Base-by-base conservation (phyloP, 805 yeast species). In the Saccharomyces eubayanus region DNA sequence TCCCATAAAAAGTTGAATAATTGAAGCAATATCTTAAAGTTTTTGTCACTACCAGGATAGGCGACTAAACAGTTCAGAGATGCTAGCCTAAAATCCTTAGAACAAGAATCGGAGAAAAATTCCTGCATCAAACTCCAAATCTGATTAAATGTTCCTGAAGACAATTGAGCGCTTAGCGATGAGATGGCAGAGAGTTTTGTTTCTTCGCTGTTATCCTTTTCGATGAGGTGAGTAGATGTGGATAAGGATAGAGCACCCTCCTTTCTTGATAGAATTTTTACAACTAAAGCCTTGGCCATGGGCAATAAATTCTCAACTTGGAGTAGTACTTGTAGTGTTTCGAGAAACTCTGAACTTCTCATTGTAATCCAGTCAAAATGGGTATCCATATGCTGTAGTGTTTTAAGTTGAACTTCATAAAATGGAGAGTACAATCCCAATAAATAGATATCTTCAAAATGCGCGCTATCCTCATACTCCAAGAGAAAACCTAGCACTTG, bases 181-280 rank as follows among this genome's bases (percentile, higher is more conserved):
- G 80, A 83, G 14, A 84, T 60, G 0, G 82, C 72, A 3, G 79
- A 70, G 20, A 78, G 68, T 53, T 69, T 73, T n/a, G 80, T 67
- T 28, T 75, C 78, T 53, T 79, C 83, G 47, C 77, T 74, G 28
- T 67, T 66, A 4, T 62, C 53, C 2, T 64, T 59, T 30, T 67
- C 64, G n/a, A 71, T 57, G 14, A 69, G 57, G 2, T 62, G 61
- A 1, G 59, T 48, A 1, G 62, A 53, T 11, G 59, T 53, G 0
- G 62, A 61, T 0, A 63, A 53, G n/a, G 62, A 54, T 8, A 66
- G 46, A 21, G 63, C 58, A 8, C 59, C 57, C 14, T 55, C 40
- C 10, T 60, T 31, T 24, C 53, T 53, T 40, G 68, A 68, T 28
- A 77, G 61, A 2, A 74, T 62, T 28, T 61, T 58, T 48, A 80